Base-by-base conservation (phyloP, 768 basidiomycete species). In the Leccinum barrowsii region DNA sequence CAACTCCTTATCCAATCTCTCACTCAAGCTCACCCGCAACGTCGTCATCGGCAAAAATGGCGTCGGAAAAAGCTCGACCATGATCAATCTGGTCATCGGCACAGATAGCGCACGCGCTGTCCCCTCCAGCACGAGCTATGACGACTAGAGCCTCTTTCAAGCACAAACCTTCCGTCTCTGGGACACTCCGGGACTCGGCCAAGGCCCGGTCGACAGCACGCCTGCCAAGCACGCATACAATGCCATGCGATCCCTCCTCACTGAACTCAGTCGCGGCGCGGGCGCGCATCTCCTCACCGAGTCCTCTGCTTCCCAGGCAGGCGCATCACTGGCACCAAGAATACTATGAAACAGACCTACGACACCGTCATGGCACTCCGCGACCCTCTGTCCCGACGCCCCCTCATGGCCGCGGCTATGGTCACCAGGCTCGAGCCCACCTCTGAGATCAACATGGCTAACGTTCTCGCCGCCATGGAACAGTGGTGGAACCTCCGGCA, bases 21-120 rank as follows among this genome's bases (percentile, higher is more conserved):
- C 50, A 34, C 26, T 57, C 52, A 67, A 69, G 19, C 58, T 67
- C 42, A 64, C 60, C 28, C 59, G 61, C 50, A 70, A 75, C 50
- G 63, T 80, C 49, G 50, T 79, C 21, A 77, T 79, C 15, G 78
- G 78, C 4, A 74, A 77, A 59, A 72, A 71, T 0, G 78, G 67
- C 21, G 63, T 55, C 4, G 67, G 67, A 24, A 68, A 68, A 56
- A 67, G 67, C 44, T 69, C 67, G 2, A 35, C 55, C 30, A 26
- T 26, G 26, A 55, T 68, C 24, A 68, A 68, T 40, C 46, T 68
- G 2, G 57, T 67, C 11, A 34, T 58, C 8, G 67, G 60, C 19
- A 7, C 40, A 49, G 60, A 67, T 12, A 63, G 67, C 26, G 67
- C 48, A 24, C 17, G 54, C 62, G 5, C 26, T 57, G 50, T 69